Conservation (phyloP, 495 filamentous ascomycete genomes). For the Hypoxylon subgilvum region DNA sequence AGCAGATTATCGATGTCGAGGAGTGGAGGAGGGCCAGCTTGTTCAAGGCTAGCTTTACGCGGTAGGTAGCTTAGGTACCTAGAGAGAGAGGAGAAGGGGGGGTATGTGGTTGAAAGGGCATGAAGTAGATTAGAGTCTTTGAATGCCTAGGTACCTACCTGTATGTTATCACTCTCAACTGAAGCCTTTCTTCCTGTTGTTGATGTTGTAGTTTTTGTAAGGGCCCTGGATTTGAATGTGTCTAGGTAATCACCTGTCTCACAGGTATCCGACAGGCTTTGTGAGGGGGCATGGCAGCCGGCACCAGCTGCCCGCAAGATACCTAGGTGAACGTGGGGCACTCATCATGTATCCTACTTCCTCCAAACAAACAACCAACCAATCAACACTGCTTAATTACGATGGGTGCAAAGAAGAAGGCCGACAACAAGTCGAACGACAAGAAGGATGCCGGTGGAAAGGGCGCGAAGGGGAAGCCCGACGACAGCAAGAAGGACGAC, state of each 20-base stretch:
- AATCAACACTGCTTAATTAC: constrained; percentile 14
- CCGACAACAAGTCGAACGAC: constrained; percentile 46
- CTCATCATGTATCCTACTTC: constrained; percentile 4
- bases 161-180: no score
- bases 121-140: no score
- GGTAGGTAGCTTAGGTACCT: not conserved
- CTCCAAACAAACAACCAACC: constrained; percentile 11
- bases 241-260: no score
- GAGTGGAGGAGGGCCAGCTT: constrained; percentile 36
- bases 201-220: no score
- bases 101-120: not conserved
- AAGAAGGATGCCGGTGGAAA: constrained; percentile 55
- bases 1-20: constrained; percentile 35
- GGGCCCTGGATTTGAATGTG: no score
- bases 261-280: no score
- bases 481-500: constrained; percentile 48
- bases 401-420: constrained; percentile 41
- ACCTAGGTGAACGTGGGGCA: constrained; percentile 23
- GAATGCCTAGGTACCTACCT: no score
- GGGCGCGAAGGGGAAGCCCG: constrained; percentile 59
- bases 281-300: no score
- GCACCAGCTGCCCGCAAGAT: no score
- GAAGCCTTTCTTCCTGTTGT: no score
- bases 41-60: constrained; percentile 34
- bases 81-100: no score